Conservation (phyloP, 2,329 filamentous ascomycete genomes). For the Achaetomium macrosporum region DNA sequence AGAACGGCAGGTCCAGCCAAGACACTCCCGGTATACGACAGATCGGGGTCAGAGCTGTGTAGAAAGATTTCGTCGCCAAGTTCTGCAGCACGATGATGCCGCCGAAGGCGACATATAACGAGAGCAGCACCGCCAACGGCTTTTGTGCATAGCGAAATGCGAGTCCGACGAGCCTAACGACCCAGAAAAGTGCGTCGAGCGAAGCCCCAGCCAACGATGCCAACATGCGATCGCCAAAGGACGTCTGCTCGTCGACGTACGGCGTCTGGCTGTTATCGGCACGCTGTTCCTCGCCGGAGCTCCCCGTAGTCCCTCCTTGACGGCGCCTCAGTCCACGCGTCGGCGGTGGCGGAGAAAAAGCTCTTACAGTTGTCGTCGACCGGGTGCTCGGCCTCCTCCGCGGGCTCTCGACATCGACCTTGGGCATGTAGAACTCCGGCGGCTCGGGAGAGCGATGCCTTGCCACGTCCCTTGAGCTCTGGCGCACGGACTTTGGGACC, state of each 20-base stretch:
- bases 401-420: slow-evolving; percentile 36
- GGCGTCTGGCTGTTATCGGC: not conserved
- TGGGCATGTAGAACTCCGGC: slow-evolving; percentile 50
- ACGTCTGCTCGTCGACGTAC: slow-evolving; percentile 16
- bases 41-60: slow-evolving; percentile 59
- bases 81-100: slow-evolving; percentile 55
- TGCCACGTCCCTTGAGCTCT: slow-evolving; percentile 24
- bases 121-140: slow-evolving; percentile 55
- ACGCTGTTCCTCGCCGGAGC: slow-evolving; percentile 16
- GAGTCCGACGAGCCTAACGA: slow-evolving; percentile 50
- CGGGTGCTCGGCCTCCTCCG: slow-evolving; percentile 15
- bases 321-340: slow-evolving; percentile 18
- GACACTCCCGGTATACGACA: slow-evolving; percentile 64
- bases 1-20: slow-evolving; percentile 59
- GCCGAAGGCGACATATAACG: slow-evolving; percentile 56
- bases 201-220: slow-evolving; percentile 35
- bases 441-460: slow-evolving; percentile 41
- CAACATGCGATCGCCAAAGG: slow-evolving; percentile 30
- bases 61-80: slow-evolving; percentile 55
- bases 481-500: slow-evolving; percentile 35
- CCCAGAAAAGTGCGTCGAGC: slow-evolving; percentile 42
- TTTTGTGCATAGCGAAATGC: slow-evolving; percentile 59
- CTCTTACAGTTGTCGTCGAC: slow-evolving; percentile 11
- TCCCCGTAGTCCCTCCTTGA: slow-evolving; percentile 9
- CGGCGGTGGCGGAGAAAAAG: slow-evolving; percentile 9